Base-by-base conservation (phyloP, 345 rosid genomes). In the Eucalyptus victrix region DNA sequence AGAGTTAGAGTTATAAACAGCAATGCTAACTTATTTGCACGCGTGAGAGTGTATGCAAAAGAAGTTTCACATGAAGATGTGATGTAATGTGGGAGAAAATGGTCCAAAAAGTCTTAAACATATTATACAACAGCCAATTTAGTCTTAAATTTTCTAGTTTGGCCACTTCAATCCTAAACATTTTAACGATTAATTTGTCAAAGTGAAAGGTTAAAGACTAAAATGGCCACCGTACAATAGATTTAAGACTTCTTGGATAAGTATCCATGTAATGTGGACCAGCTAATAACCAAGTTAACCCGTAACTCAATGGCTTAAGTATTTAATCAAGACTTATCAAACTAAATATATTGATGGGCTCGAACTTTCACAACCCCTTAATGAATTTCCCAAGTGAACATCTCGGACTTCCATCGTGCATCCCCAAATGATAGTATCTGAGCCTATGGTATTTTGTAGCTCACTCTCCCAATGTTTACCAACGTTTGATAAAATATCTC, bases 361-460 rank as follows among this genome's bases (percentile, higher is more conserved):
- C 1, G 1, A 37, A 76, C 8, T 76, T 76, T 19, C 47, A 23
- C 47, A 3, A 24, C 9, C 15, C 15, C 16, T 37, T 19, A 19
- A 7, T 21, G 47, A 72, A 19, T 72, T 34, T 72, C 26, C 45
- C 8, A 72, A 37, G 5, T 34, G 44, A 72, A 72, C 4, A 0
- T 72, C 44, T 19, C 45, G 0, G 0, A 21, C 81, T 72, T 18
- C 6, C 14, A 9, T 19, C 12, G 0, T 18, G 26, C 24, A 12
- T 72, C 44, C 6, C 13, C 26, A 69, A 3, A 2, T 34, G 8
- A 10, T 19, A 19, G 26, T 10, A 72, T 37, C 8, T 0, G 0
- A 34, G 81, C 26, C 45, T 72, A 6, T 15, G 45, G 81, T 19
- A 72, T 2, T 37, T 0, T 37, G 45, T 72, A 42, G 28, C 26